These are phyloP conservation scores for Volvox africanus DNA, from an alignment of 139 green algal species.

Conservation along the genomic window DNA sequence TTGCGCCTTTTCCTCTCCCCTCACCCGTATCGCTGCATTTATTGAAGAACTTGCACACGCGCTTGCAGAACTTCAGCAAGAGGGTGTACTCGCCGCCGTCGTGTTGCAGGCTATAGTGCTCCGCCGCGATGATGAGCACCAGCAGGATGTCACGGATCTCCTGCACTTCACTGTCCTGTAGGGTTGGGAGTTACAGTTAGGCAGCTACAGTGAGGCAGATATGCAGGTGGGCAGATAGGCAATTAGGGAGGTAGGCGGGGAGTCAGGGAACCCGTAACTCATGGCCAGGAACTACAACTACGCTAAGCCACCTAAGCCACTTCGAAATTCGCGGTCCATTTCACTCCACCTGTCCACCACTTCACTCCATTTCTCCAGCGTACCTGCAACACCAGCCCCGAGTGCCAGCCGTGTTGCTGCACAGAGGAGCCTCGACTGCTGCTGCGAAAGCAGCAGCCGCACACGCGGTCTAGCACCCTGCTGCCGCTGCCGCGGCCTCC, in stretches of 20 bases:
- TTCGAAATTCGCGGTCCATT: too few species aligned
- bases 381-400: conserved; percentile 41
- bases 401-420: conserved; percentile 26
- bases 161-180: conserved; percentile 49
- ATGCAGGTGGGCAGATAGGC: too few species aligned
- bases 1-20: not conserved
- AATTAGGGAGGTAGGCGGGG: too few species aligned
- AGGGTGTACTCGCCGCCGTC: conserved; percentile 56
- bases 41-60: conserved; percentile 57
- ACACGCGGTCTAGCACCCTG: not conserved
- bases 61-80: conserved; percentile 67
- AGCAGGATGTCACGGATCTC: conserved; percentile 66
- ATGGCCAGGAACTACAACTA: too few species aligned
- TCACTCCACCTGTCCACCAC: too few species aligned
- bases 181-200: not conserved
- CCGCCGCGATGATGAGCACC: conserved; percentile 64
- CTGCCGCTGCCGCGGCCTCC: not conserved
- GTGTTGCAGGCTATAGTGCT: conserved; percentile 60
- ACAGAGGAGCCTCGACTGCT: not conserved
- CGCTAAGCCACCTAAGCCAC: too few species aligned
- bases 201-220: not conserved
- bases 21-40: conserved; percentile 54
- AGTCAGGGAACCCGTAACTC: too few species aligned
- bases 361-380: not conserved
- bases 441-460: conserved; percentile 5